Evolutionary conservation across 2,329 filamentous ascomycete genomes (phyloP), one percentile per base, ranked within the genome.

Genomic region (Polychaeton citri): DNA sequence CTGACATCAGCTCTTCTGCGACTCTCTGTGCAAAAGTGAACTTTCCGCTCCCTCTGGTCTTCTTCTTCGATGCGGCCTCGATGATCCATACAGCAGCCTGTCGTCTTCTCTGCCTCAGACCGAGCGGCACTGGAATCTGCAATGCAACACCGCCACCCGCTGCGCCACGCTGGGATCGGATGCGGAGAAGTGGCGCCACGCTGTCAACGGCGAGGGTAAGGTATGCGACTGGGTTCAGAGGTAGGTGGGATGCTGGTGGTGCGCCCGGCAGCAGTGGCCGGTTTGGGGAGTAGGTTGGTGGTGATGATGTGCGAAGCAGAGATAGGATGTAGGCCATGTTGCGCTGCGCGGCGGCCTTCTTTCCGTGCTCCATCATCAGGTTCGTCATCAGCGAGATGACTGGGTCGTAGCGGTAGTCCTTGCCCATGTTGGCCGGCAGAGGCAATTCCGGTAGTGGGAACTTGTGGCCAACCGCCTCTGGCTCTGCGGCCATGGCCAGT

Each of bases 161-260:
- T 21, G 81, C 74, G 47, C 85, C 86, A 51, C 76, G 76, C 49
- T 85, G 72, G 42, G 72, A 72, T 37, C 77, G 74, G 53, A 98
- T 78, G 46, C 81, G 79, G 52, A 98, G 67, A 12, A 98, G 71
- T 7, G 90, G 90, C 2, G 87, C 84, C 17, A 98, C 80, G 7
- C 84, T 92, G 68, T 98, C 90, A 51, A 98, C 78, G 20, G 87
- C 86, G 20, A 92, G 71, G 9, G 81, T 84, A 33, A 98, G 77
- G 64, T 96, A 98, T 37, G 83, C 72, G 37, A 92, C 71, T 2
- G 90, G 90, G 60, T 95, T 83, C 20, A 94, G 74, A 2, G 90
- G 86, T 7, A 98, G 79, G 49, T 88, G 79, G 3, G 72, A 66
- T 17, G 82, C 68, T 1, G 86, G 82, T 1, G 87, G 84, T 42